Percentiles rank a stretch among this genome's conserved stretches.
Conservation (phyloP, 495 filamentous ascomycete species). For the Penicillium paxilli region DNA sequence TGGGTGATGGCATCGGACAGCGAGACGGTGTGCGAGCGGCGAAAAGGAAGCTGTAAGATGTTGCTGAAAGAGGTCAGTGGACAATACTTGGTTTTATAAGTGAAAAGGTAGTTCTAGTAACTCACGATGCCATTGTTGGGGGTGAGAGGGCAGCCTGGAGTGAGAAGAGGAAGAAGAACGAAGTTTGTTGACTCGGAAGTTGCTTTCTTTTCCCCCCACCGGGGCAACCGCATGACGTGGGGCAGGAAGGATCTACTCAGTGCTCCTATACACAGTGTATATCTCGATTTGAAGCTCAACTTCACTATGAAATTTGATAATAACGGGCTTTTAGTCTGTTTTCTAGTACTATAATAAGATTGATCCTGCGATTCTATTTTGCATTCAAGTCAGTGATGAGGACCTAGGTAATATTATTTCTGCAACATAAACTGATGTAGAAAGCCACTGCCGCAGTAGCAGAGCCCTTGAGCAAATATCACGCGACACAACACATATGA, state of each 20-base stretch:
- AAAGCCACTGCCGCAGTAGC: no score
- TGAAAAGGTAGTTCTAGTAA: not conserved
- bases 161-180: slow-evolving; percentile 11
- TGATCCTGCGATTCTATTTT: not conserved
- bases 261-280: no score
- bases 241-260: no score
- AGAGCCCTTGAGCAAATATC: no score
- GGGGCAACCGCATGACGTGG: slow-evolving; percentile 43
- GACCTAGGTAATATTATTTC: no score
- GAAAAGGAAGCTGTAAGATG: slow-evolving; percentile 76
- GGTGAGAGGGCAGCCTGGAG: slow-evolving; percentile 6
- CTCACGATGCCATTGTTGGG: slow-evolving; percentile 47
- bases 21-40: slow-evolving; percentile 73
- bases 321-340: no score
- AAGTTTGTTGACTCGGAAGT: slow-evolving; percentile 39
- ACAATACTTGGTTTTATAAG: not conserved
- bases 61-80: slow-evolving; percentile 32
- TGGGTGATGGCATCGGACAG: slow-evolving; percentile 83
- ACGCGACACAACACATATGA: no score
- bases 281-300: no score
- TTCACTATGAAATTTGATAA: no score
- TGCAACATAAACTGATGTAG: no score
- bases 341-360: no score
- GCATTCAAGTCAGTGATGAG: no score
- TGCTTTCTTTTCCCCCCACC: slow-evolving; percentile 24